Evolutionary conservation across 257 asterid species (phyloP), one percentile per base, ranked within the genome.

Genomic region (Solanum rostratum): DNA sequence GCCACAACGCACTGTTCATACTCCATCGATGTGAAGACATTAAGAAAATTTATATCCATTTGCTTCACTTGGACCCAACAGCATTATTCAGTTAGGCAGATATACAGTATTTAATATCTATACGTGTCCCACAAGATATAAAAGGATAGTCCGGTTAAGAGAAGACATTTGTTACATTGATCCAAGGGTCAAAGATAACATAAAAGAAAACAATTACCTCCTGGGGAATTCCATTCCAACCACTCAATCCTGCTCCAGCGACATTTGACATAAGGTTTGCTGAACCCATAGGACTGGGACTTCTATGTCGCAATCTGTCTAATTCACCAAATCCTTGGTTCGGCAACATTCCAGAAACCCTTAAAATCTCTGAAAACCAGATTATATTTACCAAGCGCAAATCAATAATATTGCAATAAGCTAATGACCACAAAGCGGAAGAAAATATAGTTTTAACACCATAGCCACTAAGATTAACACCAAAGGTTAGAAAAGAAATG

Each of bases 281-380:
- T 39, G 99, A 94, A 79, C 97, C 98, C 99, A 95, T 95, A 10
- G 99, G 99, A 88, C 98, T 95, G 78, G 98, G 99, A 86, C 99
- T 95, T 89, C 99, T 91, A 70, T 94, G 98, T 71, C 97, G 92
- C 85, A 94, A 88, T 85, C 97, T 90, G 69, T 95, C 98, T 53
- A 95, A 91, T 84, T 95, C 98, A 39, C 94, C 90, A 84, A 91
- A 94, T 85, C 95, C 90, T 88, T 92, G 98, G 87, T 90, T 94
- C 55, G 95, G 97, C 91, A 92, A 76, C 96, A 93, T 94, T 63
- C 96, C 95, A 29, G 97, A 92, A 45, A 93, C 91, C 81, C 95
- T 91, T 84, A 94, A 85, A 79, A 95, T 94, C 91, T 94, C 98
- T 92, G 87, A 50, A 80, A 71, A 63, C 41, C 29, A 7, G 24